Base-by-base conservation (phyloP, 139 green algal species). In the Auxenochlorella protothecoides region DNA sequence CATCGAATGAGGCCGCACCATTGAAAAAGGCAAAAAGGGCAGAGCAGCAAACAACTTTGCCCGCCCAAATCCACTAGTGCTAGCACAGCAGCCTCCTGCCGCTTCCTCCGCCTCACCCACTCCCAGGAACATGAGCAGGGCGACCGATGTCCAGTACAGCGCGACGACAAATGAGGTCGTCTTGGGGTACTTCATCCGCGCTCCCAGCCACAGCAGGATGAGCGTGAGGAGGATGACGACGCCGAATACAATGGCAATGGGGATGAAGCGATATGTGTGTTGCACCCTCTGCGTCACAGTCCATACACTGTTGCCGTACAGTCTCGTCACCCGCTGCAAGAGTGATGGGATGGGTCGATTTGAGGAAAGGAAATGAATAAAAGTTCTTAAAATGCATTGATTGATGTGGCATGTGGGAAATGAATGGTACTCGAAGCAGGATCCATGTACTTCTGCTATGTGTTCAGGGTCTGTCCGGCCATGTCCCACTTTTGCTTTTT, bases 111-210 rank as follows among this genome's bases (percentile, higher is more conserved):
- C 13, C 72, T 77, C 66, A 77, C 72, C 77, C 53, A 76, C 72
- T 52, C 77, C 77, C 51, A 82, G 63, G 44, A 79, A 60, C 77
- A 76, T 79, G 54, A 82, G 63, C 64, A 82, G 68, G 15, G 68
- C 65, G 2, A 79, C 51, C 56, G 57, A 55, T 14, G 79, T 53
- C 77, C 77, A 82, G 3, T 79, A 63, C 13, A 82, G 53, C 53
- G 52, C 61, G 7, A 71, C 27, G 14, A 57, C 8, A 2, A 67
- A n/a, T 13, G 69, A 72, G 54, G 73, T 57, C 12, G 55, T 64
- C 9, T 55, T 27, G 64, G 72, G 67, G 16, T 13, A 65, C 5
- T 54, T 27, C 56, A 76, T 54, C 5, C 68, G 51, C 63, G 53
- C 69, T 13, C 61, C 67, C 6, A 75, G 61, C 27, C 53, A n/a